Evolutionary conservation across 2,329 filamentous ascomycete species (phyloP), one percentile per base, ranked within the genome.

Genomic region (Diplodia mutila): DNA sequence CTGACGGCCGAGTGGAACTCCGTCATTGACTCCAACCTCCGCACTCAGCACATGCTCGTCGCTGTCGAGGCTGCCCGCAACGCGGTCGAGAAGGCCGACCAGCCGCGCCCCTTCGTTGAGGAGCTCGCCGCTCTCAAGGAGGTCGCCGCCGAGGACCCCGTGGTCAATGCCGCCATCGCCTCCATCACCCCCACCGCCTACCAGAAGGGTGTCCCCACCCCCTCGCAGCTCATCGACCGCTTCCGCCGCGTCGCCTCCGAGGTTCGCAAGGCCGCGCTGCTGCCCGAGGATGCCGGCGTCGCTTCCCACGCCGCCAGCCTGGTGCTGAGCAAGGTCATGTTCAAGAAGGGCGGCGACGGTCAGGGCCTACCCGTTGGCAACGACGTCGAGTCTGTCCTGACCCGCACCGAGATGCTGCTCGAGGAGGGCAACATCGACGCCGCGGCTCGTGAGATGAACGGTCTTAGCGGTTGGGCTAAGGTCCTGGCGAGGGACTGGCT

Each of bases 111-210:
- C 4, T 99, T 99, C 78, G 87, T 97, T 75, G 89, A 90, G 70
- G 95, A 99, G 83, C 89, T 99, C 16, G 92, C 97, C 23, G 95
- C 95, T 3, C 87, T 99, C 66, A 97, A 97, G 82, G 93, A 97
- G 80, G 92, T 97, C 72, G 92, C 93, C 4, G 86, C 87, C 34
- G 91, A 93, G 63, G 92, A 97, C 77, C 84, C 91, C 0, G 91
- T 98, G 6, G 93, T 99, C 69, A 90, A 93, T 73, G 94, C 94
- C 4, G 95, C 95, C 69, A 97, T 99, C 74, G 91, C 92, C n/a
- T 97, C 93, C 34, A 97, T 99, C 80, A 96, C 96, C 83, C 95
- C 95, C 3, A 84, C 87, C 12, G 93, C 95, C 23, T 99, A 99
- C 83, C 95, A 98, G 82, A 90, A 90, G 67, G 95, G 95, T 68